phyloP scores from a whole-genome alignment of 2,329 filamentous ascomycete genomes.

The Diaporthe citri region DNA sequence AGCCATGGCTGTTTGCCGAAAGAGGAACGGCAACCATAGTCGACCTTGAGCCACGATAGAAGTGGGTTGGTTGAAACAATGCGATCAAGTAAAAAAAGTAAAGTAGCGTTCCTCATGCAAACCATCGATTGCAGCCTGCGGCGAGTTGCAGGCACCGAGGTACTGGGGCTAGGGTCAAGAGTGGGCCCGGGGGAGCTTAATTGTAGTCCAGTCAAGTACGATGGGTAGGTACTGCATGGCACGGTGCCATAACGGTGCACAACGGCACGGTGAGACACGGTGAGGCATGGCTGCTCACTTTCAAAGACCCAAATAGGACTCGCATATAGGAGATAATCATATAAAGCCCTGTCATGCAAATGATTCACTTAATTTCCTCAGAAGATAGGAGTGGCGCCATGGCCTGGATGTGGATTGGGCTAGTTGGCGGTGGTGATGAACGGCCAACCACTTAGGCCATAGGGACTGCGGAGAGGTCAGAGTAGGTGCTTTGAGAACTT shows the following conservation, averaged over 20 bases:
- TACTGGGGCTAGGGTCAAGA: neutral
- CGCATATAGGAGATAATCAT: neutral
- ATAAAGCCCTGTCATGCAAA: neutral
- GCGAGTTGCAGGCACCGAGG: neutral
- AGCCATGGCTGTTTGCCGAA: neutral
- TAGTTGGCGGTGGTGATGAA: no score
- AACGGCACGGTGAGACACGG: neutral
- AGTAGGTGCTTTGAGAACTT: neutral
- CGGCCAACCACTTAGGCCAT: neutral
- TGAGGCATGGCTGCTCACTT: neutral
- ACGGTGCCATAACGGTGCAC: neutral
- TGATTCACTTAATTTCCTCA: neutral
- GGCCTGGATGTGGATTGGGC: neutral
- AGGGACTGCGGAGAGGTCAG: neutral
- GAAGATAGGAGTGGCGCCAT: neutral
- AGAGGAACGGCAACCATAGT: neutral
- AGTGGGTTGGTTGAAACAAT: constrained; percentile 5
- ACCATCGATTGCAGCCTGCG: neutral
- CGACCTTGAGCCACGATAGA: no score
- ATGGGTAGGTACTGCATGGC: neutral
- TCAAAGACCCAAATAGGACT: neutral
- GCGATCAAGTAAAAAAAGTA: neutral
- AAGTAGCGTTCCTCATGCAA: constrained; percentile 4
- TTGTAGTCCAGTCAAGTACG: neutral
- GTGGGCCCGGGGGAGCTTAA: constrained; percentile 2